A percentile compares a stretch with the other conserved stretches of the same genome.
phyloP scores from a whole-genome alignment of 805 yeast species.

The Millerozyma acaciae region DNA sequence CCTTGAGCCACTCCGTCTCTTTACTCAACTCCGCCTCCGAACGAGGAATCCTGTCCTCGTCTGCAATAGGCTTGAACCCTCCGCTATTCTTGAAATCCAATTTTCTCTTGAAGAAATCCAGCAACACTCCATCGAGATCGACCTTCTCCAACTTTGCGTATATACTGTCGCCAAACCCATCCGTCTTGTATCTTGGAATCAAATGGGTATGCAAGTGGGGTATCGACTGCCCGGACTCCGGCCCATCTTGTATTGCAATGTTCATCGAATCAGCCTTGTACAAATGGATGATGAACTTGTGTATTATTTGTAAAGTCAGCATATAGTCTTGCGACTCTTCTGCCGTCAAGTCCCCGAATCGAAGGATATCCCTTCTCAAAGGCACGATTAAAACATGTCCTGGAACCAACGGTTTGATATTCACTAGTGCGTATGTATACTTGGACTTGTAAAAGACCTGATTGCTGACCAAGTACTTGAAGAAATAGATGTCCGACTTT shows the following conservation, averaged over 20 bases:
- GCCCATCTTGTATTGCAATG: constrained; percentile 94
- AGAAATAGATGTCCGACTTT: constrained; percentile 40
- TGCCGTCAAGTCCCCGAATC: constrained; percentile 64
- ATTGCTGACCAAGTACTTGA: constrained; percentile 49
- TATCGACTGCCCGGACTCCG: constrained; percentile 92
- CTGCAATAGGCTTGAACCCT: constrained; percentile 34
- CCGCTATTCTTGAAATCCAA: constrained; percentile 20
- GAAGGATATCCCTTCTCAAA: constrained; percentile 51
- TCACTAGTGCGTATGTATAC: constrained; percentile 80
- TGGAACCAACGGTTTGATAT: constrained; percentile 85
- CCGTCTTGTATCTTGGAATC: constrained; percentile 72
- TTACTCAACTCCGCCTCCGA: constrained; percentile 59
- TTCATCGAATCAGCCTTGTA: constrained; percentile 83
- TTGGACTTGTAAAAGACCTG: constrained; percentile 60
- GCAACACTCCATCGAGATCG: constrained; percentile 41
- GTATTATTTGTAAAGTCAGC: constrained; percentile 65
- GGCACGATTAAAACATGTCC: constrained; percentile 95
- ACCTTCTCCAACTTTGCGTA: constrained; percentile 59
- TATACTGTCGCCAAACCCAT: constrained; percentile 64
- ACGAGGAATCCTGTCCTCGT: constrained; percentile 56
- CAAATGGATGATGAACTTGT: constrained; percentile 57
- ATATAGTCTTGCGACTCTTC: constrained; percentile 80
- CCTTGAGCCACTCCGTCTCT: constrained; percentile 61
- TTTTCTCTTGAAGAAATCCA: constrained; percentile 26
- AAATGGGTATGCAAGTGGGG: constrained; percentile 94